Conservation (phyloP, 345 rosid genomes). For the Euphorbia pulcherrima region DNA sequence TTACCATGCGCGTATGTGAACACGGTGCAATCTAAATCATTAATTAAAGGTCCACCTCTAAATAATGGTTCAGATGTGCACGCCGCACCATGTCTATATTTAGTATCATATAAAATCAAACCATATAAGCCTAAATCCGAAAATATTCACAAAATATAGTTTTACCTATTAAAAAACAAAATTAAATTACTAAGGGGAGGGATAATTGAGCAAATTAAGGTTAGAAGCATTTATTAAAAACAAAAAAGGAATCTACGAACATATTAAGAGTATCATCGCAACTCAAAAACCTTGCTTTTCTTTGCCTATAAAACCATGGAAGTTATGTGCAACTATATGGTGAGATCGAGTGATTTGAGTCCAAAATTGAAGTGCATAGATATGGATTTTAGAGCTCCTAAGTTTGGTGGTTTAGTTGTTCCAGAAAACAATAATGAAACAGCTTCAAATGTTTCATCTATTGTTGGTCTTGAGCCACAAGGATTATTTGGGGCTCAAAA, state of each 20-base stretch:
- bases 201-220: background rate
- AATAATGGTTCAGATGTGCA: background rate
- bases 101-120: background rate
- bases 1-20: too few species aligned
- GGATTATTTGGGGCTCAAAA: background rate
- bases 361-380: too few species aligned
- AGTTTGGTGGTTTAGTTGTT: background rate
- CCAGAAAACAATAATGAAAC: background rate
- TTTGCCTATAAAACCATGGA: constrained; percentile 8
- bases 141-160: too few species aligned
- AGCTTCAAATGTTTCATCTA: background rate
- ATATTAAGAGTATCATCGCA: background rate
- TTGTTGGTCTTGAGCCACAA: background rate
- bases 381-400: background rate
- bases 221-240: background rate
- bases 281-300: background rate
- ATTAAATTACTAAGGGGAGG: too few species aligned
- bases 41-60: background rate
- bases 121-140: background rate
- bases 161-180: too few species aligned
- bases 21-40: background rate
- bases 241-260: background rate
- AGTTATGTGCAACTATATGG: background rate
- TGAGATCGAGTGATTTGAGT: background rate
- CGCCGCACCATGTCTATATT: background rate